Base-by-base conservation (phyloP, 1,284 basidiomycete genomes). In the Trametes polyzona region DNA sequence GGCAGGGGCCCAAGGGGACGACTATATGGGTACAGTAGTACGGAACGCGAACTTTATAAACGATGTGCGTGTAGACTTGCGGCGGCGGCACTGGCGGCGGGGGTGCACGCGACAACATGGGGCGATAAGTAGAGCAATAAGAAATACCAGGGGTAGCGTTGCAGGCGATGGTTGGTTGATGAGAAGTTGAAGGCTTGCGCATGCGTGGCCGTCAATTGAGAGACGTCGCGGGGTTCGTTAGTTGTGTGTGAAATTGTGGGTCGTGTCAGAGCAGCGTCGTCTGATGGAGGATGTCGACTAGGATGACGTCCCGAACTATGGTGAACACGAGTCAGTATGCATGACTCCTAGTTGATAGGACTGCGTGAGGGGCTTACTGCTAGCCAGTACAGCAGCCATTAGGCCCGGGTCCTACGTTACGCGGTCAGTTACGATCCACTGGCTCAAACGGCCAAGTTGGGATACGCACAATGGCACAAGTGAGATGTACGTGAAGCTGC, bases 401-500 rank as follows among this genome's bases (percentile, higher is more conserved):
- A 83, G 77, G 54, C 71, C 68, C 33, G 78, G 81, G 66, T 86
- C 65, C 65, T 67, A 44, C 8, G n/a, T 3, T 3, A 10, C 4
- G 10, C 0, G 4, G 33, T 52, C 30, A 49, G 47, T 48, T 11
- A 3, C 19, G 19, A 17, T 9, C 8, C 5, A 14, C 3, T 19
- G 8, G 8, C 11, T 21, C 37, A 29, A 21, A 12, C 2, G 19
- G 24, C 7, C n/a, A 35, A n/a, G n/a, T n/a, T n/a, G 33, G 10
- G 35, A 30, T 17, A 59, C 68, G 41, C 39, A 70, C 81, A 43
- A 81, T 79, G 8, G 83, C 83, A 59, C 81, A 83, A 3, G 81
- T 84, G 26, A 80, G 63, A 65, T 85, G 81, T 19, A 80, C 71
- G 66, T 83, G 78, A n/a, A 86, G 70, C 57, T 74, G 76, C 44